Evolutionary conservation across 345 rosid genomes (phyloP).

Genomic region (Lumnitzera littorea): DNA sequence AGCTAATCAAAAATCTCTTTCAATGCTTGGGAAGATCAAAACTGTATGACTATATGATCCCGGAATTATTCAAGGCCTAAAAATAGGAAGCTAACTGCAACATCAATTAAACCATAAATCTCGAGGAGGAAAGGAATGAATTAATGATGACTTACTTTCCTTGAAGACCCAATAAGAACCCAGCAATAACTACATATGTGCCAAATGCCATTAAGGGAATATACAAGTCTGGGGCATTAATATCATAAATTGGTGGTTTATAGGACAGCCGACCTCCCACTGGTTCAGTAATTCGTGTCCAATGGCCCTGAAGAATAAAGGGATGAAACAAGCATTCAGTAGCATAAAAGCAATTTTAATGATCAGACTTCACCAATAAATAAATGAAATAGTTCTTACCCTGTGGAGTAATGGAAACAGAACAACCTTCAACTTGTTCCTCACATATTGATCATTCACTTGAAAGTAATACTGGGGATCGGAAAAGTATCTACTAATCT

Average conservation of each 20-base stretch:
- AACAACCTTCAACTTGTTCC: constrained; percentile 94
- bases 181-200: constrained; percentile 61
- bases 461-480: constrained; percentile 97
- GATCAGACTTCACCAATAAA: background rate
- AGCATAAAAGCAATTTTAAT: background rate
- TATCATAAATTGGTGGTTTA: constrained; percentile 60
- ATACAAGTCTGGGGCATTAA: constrained; percentile 74
- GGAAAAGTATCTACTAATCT: constrained; percentile 87
- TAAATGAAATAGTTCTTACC: constrained; percentile 24
- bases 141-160: constrained; percentile 38
- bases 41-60: no score
- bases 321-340: no score
- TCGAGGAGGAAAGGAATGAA: background rate
- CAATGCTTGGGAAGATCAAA: no score
- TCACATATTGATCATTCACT: constrained; percentile 95
- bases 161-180: constrained; percentile 47
- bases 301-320: constrained; percentile 37
- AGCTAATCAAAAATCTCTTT: no score
- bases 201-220: constrained; percentile 72
- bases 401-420: constrained; percentile 88
- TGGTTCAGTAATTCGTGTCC: constrained; percentile 67
- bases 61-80: no score
- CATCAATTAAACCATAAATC: no score
- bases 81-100: no score
- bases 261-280: constrained; percentile 62